Percentiles rank a stretch among this genome's conserved stretches.
Conservation (phyloP, 1,139 yeast genomes). For the Yamadazyma blattariae region DNA sequence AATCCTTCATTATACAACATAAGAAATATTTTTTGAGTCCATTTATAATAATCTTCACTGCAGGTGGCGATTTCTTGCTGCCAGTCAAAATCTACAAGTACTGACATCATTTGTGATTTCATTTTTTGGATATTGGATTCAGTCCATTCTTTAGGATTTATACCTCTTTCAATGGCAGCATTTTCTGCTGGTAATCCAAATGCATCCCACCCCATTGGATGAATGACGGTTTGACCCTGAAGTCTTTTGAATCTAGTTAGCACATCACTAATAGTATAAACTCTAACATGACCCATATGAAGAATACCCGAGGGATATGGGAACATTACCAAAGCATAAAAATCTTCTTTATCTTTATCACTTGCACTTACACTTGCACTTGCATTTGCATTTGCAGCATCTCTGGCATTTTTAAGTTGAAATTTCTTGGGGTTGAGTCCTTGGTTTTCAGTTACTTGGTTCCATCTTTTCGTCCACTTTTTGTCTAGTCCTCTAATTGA, state of each 20-base stretch:
- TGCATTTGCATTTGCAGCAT: no score
- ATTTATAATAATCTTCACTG: slow-evolving; percentile 80
- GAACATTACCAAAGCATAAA: slow-evolving; percentile 81
- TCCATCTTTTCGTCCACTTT: slow-evolving; percentile 58
- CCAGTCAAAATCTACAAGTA: slow-evolving; percentile 94
- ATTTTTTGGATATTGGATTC: slow-evolving; percentile 68
- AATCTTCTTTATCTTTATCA: slow-evolving; percentile 32
- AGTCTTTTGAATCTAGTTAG: slow-evolving; percentile 75
- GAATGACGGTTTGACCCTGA: slow-evolving; percentile 75
- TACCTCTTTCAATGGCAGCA: slow-evolving; percentile 86
- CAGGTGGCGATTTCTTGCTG: slow-evolving; percentile 87
- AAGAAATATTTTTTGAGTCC: slow-evolving; percentile 86
- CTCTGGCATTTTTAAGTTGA: no score
- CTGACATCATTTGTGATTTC: slow-evolving; percentile 75
- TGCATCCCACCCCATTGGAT: slow-evolving; percentile 99
- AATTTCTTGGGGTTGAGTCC: slow-evolving; percentile 46
- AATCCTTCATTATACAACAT: slow-evolving; percentile 69
- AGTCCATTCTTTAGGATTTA: slow-evolving; percentile 85
- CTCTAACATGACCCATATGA: slow-evolving; percentile 92
- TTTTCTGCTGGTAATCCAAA: slow-evolving; percentile 98
- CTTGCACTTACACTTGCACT: no score
- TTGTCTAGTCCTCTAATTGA: slow-evolving; percentile 29
- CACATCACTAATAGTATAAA: slow-evolving; percentile 86
- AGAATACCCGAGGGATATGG: slow-evolving; percentile 94
- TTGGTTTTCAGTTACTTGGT: slow-evolving; percentile 25